A percentile compares a stretch with the other conserved stretches of the same genome.
Conservation (phyloP, 148 eudicot species). For the Linanthus parryae region DNA sequence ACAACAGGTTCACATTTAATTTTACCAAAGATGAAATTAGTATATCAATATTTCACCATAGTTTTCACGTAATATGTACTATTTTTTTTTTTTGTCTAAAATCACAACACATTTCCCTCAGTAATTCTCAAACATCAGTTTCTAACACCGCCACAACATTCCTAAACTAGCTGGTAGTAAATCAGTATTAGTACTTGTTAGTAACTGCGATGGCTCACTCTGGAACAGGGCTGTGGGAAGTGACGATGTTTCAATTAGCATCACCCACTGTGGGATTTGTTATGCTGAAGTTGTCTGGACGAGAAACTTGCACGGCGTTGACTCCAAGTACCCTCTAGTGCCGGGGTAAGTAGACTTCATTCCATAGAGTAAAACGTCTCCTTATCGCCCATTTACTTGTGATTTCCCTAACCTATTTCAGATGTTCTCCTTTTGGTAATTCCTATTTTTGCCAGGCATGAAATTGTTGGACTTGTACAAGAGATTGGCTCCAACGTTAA, state of each 20-base stretch:
- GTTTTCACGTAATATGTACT: no score
- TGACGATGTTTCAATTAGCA: slow-evolving; percentile 65
- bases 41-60: no score
- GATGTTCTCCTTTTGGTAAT: not conserved
- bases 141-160: no score
- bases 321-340: slow-evolving; percentile 72
- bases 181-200: no score
- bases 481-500: slow-evolving; percentile 60
- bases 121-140: no score
- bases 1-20: no score
- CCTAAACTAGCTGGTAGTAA: no score
- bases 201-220: no score
- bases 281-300: slow-evolving; percentile 88
- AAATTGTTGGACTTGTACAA: slow-evolving; percentile 76
- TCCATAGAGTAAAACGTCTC: not conserved
- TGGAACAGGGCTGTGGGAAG: slow-evolving; percentile 46
- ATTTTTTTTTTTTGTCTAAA: no score
- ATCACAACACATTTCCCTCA: no score
- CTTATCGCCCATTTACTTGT: not conserved
- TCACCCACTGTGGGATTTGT: slow-evolving; percentile 84
- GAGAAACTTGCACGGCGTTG: slow-evolving; percentile 35
- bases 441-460: slow-evolving; percentile 41
- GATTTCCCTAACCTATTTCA: not conserved
- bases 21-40: no score
- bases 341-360: slow-evolving; percentile 54